Base-by-base conservation (phyloP, 108 stramenopile genomes). In the Fragilariopsis cylindrus region DNA sequence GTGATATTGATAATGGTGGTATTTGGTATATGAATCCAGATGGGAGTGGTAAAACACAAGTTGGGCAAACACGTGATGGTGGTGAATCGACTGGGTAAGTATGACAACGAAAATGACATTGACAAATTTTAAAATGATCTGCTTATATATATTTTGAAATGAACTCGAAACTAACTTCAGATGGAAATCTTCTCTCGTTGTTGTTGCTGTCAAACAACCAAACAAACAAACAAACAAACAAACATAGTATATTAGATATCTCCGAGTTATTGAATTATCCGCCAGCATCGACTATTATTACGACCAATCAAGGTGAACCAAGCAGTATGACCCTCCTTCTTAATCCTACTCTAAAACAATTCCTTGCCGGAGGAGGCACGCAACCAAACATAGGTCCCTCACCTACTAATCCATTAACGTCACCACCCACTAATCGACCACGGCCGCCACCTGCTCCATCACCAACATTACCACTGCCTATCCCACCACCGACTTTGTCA, bases 1-100 rank as follows among this genome's bases (percentile, higher is more conserved):
- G 60, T 54, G 78, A 79, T 66, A 73, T 56, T 41, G 45, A n/a
- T 3, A 45, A 42, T 5, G 78, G 78, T 44, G 60, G 58, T 9
- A 56, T 79, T 64, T 63, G 21, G 18, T 56, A 42, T 16, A 74
- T 79, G 71, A 58, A 8, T 50, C 65, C 78, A 8, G 64, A 79
- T 57, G 78, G 78, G 21, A 68, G 9, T 42, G 65, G 50, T 3
- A 64, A 58, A 30, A 48, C 18, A 5, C 64, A 48, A 21, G 65
- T 67, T 11, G 64, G 60, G 2, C 54, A 46, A 16, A 74, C 56
- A 9, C 44, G n/a, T 13, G 19, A 52, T 44, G 71, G 63, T 4
- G 40, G n/a, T n/a, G 70, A 70, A 19, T 50, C 52, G 6, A 70
- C 70, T 19, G 70, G 70, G 18, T 30, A 30, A 30, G 30, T 1